Base-by-base conservation (phyloP, 2,329 filamentous ascomycete genomes). In the Madurella mycetomatis region DNA sequence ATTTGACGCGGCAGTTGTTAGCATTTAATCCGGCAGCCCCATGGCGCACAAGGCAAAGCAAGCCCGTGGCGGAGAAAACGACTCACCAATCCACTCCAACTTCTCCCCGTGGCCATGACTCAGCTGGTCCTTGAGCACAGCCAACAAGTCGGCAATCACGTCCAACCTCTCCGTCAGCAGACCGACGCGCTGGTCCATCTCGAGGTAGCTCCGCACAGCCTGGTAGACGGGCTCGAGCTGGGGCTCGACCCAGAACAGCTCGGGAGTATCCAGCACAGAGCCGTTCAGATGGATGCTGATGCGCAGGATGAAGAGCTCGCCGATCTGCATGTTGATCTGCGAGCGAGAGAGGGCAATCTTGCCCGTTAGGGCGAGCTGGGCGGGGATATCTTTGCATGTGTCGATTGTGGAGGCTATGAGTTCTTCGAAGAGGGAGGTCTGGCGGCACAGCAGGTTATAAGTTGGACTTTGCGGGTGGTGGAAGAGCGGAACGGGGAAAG, bases 271-370 rank as follows among this genome's bases (percentile, higher is more conserved):
- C 40, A 99, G 85, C 5, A 99, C 92, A 31, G 90, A 95, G 34
- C 94, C 94, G 70, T 97, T 96, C 48, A 99, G 81, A 73, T 99
- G 95, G 66, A 99, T 97, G 70, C 94, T 96, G 75, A 99, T 97
- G 56, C 94, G 85, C 32, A 99, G 77, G 67, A 99, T 97, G 72
- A 99, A 99, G 51, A 99, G 83, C 74, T 99, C 92, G 69, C 94
- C 94, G 57, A 99, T 96, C 73, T 97, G 92, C 92, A 97, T 97
- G 77, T 97, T 97, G 77, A 99, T 96, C 69, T 97, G 85, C 55
- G 85, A 84, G 42, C 92, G 85, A 55, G 86, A 90, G 55, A 99
- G 83, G 52, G 89, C 86, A 66, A 99, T 94, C 67, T 92, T 94
- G 60, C 94, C 94, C 0, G 92, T 96, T 60, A 88, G 76, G 2